Conservation (phyloP, 148 eudicot species). For the Limonium bicolor region DNA sequence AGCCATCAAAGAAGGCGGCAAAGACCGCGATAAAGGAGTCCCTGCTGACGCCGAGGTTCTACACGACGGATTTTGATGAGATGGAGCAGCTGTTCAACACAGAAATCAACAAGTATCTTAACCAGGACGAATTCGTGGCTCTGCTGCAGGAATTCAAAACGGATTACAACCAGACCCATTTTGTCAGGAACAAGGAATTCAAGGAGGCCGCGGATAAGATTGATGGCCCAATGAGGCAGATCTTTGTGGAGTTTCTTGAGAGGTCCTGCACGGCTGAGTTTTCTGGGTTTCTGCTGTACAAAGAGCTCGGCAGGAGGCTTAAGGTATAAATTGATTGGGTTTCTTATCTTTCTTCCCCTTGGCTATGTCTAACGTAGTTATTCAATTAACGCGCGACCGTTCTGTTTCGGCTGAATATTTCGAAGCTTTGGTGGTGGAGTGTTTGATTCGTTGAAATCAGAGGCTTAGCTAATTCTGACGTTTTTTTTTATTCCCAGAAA, state of each 20-base stretch:
- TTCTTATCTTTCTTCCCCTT: neutral
- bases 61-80: slow-evolving; percentile 92
- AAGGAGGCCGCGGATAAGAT: slow-evolving; percentile 93
- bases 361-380: neutral
- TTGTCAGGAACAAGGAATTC: slow-evolving; percentile 91
- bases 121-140: slow-evolving; percentile 72
- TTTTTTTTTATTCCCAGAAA: slow-evolving; percentile 47
- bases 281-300: slow-evolving; percentile 87
- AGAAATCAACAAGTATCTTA: slow-evolving; percentile 75
- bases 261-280: slow-evolving; percentile 99
- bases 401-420: too few relatives aligned
- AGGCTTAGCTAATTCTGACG: too few relatives aligned
- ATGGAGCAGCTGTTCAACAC: slow-evolving; percentile 88
- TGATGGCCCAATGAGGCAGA: slow-evolving; percentile 63
- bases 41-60: slow-evolving; percentile 72
- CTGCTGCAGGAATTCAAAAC: slow-evolving; percentile 90
- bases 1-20: slow-evolving; percentile 18
- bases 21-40: slow-evolving; percentile 65
- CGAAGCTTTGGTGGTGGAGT: too few relatives aligned
- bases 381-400: too few relatives aligned
- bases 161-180: slow-evolving; percentile 94
- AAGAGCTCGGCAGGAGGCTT: slow-evolving; percentile 93
- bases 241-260: slow-evolving; percentile 93
- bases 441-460: too few relatives aligned
- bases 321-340: slow-evolving; percentile 29